Percentiles rank a stretch among this genome's conserved stretches.
Evolutionary conservation across 345 rosid species (phyloP).

Genomic region (Moricandia moricandioides): DNA sequence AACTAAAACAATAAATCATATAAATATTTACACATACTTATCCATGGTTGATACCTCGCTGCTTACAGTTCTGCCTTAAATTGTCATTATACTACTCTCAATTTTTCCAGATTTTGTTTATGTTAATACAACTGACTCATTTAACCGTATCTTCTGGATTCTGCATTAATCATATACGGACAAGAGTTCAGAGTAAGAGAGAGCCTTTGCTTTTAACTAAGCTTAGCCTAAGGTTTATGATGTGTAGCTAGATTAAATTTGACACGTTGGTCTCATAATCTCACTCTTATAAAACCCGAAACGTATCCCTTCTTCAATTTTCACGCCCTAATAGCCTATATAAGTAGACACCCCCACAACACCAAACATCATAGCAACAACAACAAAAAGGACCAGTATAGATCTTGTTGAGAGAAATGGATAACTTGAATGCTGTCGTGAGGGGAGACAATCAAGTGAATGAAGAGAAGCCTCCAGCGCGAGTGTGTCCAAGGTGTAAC

Average conservation of each 20-base stretch:
- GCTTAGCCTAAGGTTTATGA: not conserved
- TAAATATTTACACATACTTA: not conserved
- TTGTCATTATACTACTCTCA: not conserved
- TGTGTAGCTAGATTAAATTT: too few species aligned
- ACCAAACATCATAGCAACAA: not conserved
- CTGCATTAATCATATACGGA: slow-evolving; percentile 8
- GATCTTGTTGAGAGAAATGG: slow-evolving; percentile 7
- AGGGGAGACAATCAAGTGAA: not conserved
- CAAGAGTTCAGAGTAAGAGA: not conserved
- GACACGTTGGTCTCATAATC: slow-evolving; percentile 22
- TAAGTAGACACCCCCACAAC: not conserved
- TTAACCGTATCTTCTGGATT: slow-evolving; percentile 19
- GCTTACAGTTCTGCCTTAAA: not conserved
- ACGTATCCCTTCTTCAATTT: not conserved
- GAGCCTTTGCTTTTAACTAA: not conserved
- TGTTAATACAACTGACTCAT: not conserved
- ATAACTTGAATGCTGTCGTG: not conserved
- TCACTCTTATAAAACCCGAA: not conserved
- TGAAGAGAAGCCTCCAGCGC: slow-evolving; percentile 18
- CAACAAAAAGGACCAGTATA: not conserved
- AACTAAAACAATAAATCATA: not conserved
- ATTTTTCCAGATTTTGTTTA: slow-evolving; percentile 13
- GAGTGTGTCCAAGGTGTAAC: slow-evolving; percentile 24
- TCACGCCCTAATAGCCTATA: not conserved
- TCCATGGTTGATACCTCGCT: not conserved